Conservation (phyloP, 192 early-diverging fungal genomes). For the Backusella tuberculispora region DNA sequence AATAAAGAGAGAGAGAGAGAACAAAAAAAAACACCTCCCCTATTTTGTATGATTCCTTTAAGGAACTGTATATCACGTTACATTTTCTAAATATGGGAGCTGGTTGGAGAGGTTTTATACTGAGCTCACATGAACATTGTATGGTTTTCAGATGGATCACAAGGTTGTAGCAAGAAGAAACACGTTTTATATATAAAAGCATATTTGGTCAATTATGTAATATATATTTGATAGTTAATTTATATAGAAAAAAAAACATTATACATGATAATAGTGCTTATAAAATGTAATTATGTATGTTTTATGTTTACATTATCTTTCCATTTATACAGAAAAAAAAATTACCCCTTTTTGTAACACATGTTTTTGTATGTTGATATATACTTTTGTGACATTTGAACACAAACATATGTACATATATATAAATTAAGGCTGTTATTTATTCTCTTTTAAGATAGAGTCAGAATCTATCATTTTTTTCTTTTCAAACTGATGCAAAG, state of each 20-base stretch:
- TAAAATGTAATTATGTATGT: not conserved
- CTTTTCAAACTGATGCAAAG: not conserved
- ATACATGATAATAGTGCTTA: not conserved
- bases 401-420: not conserved
- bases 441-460: not conserved
- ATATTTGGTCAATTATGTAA: too few species aligned
- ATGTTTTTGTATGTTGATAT: not conserved
- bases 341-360: not conserved
- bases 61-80: not conserved
- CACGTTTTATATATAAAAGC: too few species aligned
- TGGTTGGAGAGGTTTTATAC: not conserved
- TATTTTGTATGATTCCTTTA: slow-evolving; percentile 5
- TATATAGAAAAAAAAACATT: not conserved
- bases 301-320: not conserved
- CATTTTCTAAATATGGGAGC: not conserved
- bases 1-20: not conserved
- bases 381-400: not conserved
- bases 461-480: not conserved
- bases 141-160: too few species aligned
- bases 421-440: too few species aligned
- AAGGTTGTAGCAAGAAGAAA: too few species aligned
- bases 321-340: slow-evolving; percentile 2
- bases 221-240: too few species aligned
- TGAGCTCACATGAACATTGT: not conserved
- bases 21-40: not conserved